Evolutionary conservation across 2,329 filamentous ascomycete species (phyloP).

Genomic region (Monilinia fructigena): DNA sequence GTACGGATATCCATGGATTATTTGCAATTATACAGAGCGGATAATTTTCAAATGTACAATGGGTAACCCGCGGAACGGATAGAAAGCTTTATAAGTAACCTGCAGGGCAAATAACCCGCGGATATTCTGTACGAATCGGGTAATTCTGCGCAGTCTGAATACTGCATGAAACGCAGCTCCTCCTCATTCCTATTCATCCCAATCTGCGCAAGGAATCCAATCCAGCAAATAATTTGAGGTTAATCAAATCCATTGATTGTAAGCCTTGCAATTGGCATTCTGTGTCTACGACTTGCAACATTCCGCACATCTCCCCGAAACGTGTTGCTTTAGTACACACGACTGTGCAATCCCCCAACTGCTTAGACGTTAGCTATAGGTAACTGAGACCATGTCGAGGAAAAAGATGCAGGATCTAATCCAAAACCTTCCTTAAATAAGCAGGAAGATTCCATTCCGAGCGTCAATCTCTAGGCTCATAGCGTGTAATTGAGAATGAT

Average conservation of each 20-base stretch:
- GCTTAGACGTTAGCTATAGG: background rate
- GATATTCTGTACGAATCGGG: too few relatives aligned
- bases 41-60: too few relatives aligned
- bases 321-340: background rate
- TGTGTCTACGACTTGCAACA: background rate
- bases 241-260: background rate
- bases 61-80: too few relatives aligned
- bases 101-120: too few relatives aligned
- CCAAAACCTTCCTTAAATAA: background rate
- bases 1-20: too few relatives aligned
- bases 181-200: background rate
- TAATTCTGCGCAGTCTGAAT: too few relatives aligned
- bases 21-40: too few relatives aligned
- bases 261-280: background rate
- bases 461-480: background rate
- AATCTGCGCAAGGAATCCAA: background rate
- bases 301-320: background rate
- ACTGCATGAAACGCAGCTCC: too few relatives aligned
- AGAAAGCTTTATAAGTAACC: too few relatives aligned
- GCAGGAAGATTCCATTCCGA: background rate
- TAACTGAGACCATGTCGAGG: background rate
- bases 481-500: background rate
- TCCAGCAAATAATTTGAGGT: background rate
- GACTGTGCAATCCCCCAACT: background rate
- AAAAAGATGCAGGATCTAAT: background rate